Conservation (phyloP, 2,329 filamentous ascomycete genomes). For the Pseudopyricularia javanii region DNA sequence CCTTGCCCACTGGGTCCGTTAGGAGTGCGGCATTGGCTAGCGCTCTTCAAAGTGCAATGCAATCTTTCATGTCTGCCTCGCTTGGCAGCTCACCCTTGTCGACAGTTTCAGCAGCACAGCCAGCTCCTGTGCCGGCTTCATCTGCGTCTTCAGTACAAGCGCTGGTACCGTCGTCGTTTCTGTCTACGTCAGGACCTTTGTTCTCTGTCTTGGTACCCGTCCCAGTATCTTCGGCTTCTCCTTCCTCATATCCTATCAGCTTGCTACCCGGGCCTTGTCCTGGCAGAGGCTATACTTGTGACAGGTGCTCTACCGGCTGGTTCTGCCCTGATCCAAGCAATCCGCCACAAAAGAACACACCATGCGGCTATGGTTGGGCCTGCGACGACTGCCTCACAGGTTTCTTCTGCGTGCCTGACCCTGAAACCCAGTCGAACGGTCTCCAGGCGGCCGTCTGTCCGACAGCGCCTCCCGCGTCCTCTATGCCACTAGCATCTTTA, state of each 20-base stretch:
- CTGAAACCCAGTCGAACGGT: neutral
- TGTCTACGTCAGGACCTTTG: neutral
- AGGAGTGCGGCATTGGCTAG: neutral
- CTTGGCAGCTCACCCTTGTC: neutral
- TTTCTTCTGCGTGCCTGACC: conserved; percentile 21
- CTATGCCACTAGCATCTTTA: neutral
- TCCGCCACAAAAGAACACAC: conserved; percentile 19
- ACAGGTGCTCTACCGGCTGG: conserved; percentile 21
- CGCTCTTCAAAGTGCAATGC: neutral
- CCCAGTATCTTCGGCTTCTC: neutral
- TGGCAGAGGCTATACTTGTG: conserved; percentile 20
- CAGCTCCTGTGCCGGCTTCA: neutral
- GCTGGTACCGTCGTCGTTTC: neutral
- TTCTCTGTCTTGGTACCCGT: neutral
- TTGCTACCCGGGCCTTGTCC: conserved; percentile 16
- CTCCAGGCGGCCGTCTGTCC: neutral
- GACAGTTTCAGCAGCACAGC: neutral
- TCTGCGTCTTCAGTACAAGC: neutral
- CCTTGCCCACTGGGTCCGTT: neutral
- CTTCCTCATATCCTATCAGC: neutral
- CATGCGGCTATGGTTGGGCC: conserved; percentile 23
- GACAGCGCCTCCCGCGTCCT: neutral
- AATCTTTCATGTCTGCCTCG: neutral
- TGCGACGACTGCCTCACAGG: conserved; percentile 21
- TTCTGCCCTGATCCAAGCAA: conserved; percentile 20